Evolutionary conservation across 2,329 filamentous ascomycete species (phyloP), one percentile per base, ranked within the genome.

Genomic region (Amauroascus verrucosus): DNA sequence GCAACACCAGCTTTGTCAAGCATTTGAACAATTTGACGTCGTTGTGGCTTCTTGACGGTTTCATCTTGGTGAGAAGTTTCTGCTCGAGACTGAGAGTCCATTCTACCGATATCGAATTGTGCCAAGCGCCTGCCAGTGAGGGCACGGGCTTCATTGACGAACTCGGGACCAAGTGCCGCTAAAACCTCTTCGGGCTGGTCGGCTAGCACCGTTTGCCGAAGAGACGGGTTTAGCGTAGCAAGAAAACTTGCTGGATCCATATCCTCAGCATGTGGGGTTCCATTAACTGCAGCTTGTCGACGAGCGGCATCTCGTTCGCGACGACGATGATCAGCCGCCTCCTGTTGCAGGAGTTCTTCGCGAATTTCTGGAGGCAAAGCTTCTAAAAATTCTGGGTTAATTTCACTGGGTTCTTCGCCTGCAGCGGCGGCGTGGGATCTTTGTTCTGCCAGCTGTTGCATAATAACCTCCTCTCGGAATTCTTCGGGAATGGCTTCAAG

Each of bases 401-500:
- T 91, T 55, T 72, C 68, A 40, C 65, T 71, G 13, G 70, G 69
- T 62, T 89, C 83, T 56, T 90, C 86, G 16, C 82, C 80, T 24
- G 80, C 77, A 71, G 74, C 79, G 20, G 65, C 84, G 70, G 88
- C 87, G 67, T 93, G 82, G 6, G 85, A 85, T 58, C 91, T 83
- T 60, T 91, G 81, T 59, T 88, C 83, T 50, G 86, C 88, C 58
- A 95, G 80, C 55, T 95, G 89, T 57, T 90, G 84, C 67, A 94
- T 88, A 59, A 98, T 87, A 47, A 98, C 93, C 66, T 98, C 93
- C 68, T 97, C 91, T 44, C 93, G 81, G 65, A 97, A 83, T 57
- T 98, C 94, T 62, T 98, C 93, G 0, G 93, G 93, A n/a, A 98
- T 74, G n/a, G 91, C 94, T 55, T 93, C 88, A 6, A 98, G 80